Evolutionary conservation across 2,329 filamentous ascomycete genomes (phyloP).

Genomic region (Colletotrichum lentis): DNA sequence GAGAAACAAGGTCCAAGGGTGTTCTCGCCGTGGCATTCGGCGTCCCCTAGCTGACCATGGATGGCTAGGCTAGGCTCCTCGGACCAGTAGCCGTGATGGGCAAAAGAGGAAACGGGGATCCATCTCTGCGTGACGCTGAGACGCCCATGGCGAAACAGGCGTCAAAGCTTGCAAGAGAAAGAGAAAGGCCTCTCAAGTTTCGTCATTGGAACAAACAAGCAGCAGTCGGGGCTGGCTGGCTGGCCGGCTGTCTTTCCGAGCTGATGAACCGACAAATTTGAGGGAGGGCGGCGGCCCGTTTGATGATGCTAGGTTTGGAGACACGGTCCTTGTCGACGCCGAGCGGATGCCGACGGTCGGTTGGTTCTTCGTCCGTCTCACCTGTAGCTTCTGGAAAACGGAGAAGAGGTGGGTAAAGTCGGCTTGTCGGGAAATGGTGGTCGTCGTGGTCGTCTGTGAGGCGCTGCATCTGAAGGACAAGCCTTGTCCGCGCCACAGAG

Average conservation of each 20-base stretch:
- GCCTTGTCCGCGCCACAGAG: not conserved
- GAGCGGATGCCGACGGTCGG: not conserved
- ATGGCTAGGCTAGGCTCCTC: not conserved
- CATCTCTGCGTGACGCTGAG: not conserved
- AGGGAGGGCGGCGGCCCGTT: constrained; percentile 8
- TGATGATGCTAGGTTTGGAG: constrained; percentile 18
- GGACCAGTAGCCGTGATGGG: constrained; percentile 2
- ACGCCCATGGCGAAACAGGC: constrained; percentile 7
- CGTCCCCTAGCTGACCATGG: not conserved
- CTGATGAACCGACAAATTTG: constrained; percentile 18
- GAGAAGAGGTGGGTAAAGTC: not conserved
- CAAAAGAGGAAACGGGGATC: not conserved
- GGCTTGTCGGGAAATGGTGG: not conserved
- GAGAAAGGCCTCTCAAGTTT: not conserved
- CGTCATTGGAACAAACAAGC: constrained; percentile 26
- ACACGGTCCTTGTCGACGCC: not conserved
- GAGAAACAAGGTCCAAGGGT: not conserved
- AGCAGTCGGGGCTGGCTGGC: not conserved
- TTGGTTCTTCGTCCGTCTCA: constrained; percentile 11
- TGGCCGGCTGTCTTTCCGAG: constrained; percentile 20
- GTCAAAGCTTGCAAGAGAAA: not conserved
- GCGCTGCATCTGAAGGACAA: not conserved
- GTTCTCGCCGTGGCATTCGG: not conserved
- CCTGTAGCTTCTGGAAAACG: constrained; percentile 11
- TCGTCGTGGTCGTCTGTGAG: not conserved